Evolutionary conservation across 192 early-diverging fungal species (phyloP).

Genomic region (Gonapodya prolifera): DNA sequence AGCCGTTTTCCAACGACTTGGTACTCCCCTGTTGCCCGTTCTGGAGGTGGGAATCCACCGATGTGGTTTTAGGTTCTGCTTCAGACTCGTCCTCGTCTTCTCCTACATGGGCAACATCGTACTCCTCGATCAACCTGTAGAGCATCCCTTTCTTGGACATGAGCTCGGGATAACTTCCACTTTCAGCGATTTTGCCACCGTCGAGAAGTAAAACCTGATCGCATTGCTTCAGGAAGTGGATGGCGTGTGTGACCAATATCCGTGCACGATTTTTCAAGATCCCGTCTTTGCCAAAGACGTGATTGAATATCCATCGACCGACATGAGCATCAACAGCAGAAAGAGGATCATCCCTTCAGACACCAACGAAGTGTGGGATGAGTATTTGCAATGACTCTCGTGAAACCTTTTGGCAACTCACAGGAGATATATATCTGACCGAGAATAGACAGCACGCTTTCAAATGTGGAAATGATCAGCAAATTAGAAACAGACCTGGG

Average conservation of each 20-base stretch:
- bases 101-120: slow-evolving; percentile 26
- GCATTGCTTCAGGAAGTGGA: slow-evolving; percentile 55
- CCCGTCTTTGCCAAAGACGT: slow-evolving; percentile 75
- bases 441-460: neutral
- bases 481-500: too few species aligned
- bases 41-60: too few species aligned
- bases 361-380: neutral
- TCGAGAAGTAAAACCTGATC: slow-evolving; percentile 58
- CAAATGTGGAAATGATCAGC: too few species aligned
- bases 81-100: slow-evolving; percentile 10
- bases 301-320: slow-evolving; percentile 66
- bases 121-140: slow-evolving; percentile 57
- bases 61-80: too few species aligned
- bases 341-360: slow-evolving; percentile 14
- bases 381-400: too few species aligned
- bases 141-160: slow-evolving; percentile 50
- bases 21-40: too few species aligned
- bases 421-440: neutral
- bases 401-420: neutral
- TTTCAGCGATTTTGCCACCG: slow-evolving; percentile 56
- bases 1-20: too few species aligned
- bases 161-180: slow-evolving; percentile 51
- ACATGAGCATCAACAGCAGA: slow-evolving; percentile 61
- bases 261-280: slow-evolving; percentile 63
- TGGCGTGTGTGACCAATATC: slow-evolving; percentile 68